Evolutionary conservation across 2,329 filamentous ascomycete species (phyloP), one percentile per base, ranked within the genome.

Genomic region (Cordyceps tenuipes): DNA sequence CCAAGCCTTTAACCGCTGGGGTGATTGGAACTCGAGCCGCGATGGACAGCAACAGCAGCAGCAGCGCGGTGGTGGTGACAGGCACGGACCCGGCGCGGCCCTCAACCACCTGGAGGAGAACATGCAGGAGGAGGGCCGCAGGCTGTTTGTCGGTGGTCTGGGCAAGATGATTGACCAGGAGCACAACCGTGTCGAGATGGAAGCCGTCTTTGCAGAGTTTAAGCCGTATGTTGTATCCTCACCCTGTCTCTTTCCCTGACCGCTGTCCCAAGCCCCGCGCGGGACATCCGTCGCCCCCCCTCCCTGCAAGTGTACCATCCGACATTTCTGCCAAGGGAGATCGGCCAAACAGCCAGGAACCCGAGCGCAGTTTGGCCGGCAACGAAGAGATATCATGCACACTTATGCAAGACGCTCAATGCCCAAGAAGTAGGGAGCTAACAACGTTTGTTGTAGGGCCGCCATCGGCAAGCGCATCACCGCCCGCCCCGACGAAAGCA

Each of bases 381-480:
- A 43, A 3, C 13, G 4, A 43, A 43, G 17, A n/a, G 12, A 36
- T 8, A 36, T 12, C 9, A 36, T 36, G 34, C 12, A 17, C 41
- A 43, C 41, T 15, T n/a, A 7, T n/a, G 43, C 43, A 15, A 10
- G 17, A 50, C n/a, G n/a, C 17, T 10, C 15, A 39, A 50, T 12
- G 34, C 5, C n/a, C 12, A 41, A 7, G 4, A 21, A 15, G 12
- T 9, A 19, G 19, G 12, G 29, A 31, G 12, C 36, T 50, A 34
- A 51, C 36, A 50, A 21, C 6, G n/a, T 9, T 9, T 6, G 6
- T 34, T 1, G 34, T 53, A 70, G 68, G 8, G 62, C 62, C 13
- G 62, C 52, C 7, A 75, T 81, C 51, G 75, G 78, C 64, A 81
- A 81, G 64, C 73, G 78, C 19, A 87, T 82, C 75, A 86, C 78